A percentile compares a stretch with the other conserved stretches of the same genome.
These are phyloP conservation scores for Psidium guajava DNA, from an alignment of 345 rosid genomes.

Conservation along the genomic window DNA sequence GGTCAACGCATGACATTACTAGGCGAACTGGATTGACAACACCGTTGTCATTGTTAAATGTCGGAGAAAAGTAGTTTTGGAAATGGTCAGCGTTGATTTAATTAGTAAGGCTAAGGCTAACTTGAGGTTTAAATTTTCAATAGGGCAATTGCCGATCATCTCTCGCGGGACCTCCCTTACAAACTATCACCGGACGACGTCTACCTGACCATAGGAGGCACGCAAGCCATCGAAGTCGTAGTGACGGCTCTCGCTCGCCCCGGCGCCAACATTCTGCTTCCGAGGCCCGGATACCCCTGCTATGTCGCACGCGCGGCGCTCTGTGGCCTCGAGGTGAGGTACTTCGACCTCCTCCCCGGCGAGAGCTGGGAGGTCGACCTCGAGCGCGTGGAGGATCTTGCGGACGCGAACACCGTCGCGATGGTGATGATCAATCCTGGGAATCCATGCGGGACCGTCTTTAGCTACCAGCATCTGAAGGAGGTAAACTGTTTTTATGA, in stretches of 20 bases:
- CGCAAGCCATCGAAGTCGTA: slow-evolving; percentile 42
- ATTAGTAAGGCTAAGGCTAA: not conserved
- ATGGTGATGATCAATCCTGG: slow-evolving; percentile 44
- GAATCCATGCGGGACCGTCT: slow-evolving; percentile 55
- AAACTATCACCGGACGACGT: slow-evolving; percentile 42
- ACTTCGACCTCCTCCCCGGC: slow-evolving; percentile 49
- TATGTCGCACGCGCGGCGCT: slow-evolving; percentile 24
- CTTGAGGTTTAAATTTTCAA: not conserved
- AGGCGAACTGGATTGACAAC: not conserved
- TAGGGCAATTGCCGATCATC: slow-evolving; percentile 48
- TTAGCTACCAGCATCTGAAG: slow-evolving; percentile 38
- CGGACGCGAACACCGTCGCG: slow-evolving; percentile 53
- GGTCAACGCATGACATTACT: not conserved
- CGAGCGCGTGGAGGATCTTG: slow-evolving; percentile 30
- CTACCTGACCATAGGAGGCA: slow-evolving; percentile 37
- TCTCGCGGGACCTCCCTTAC: slow-evolving; percentile 33
- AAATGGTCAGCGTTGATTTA: not conserved
- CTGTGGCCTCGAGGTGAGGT: slow-evolving; percentile 28
- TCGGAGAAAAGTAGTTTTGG: not conserved
- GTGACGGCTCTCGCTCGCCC: slow-evolving; percentile 34
- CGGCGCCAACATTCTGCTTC: slow-evolving; percentile 39
- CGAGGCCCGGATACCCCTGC: slow-evolving; percentile 31
- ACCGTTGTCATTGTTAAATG: not conserved
- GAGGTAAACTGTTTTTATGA: slow-evolving; percentile 11
- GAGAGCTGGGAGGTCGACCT: slow-evolving; percentile 58